phyloP scores from a whole-genome alignment of 177 flowering plant genomes.

The Vitis hybrid region DNA sequence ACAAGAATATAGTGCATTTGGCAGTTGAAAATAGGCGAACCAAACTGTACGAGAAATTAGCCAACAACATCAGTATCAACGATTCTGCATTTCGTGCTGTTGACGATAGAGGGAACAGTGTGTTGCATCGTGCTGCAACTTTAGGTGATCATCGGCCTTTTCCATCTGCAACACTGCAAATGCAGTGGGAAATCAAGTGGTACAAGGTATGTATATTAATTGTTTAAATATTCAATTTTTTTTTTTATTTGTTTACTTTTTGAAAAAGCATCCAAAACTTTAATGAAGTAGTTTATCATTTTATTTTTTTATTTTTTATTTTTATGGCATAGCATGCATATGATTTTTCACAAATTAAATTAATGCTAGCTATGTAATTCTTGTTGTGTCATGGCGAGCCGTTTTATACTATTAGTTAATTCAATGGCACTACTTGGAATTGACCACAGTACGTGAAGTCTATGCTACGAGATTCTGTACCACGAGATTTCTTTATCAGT shows the following conservation, averaged over 20 bases:
- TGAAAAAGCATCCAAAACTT: too few relatives aligned
- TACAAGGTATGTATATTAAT: conserved; percentile 7
- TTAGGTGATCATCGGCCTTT: conserved; percentile 30
- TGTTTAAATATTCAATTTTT: too few relatives aligned
- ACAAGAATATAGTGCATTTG: conserved; percentile 24
- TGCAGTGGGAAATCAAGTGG: conserved; percentile 58
- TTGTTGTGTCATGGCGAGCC: fast-evolving
- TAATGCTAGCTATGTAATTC: too few relatives aligned
- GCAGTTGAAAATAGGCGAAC: conserved; percentile 31
- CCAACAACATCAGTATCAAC: conserved; percentile 3
- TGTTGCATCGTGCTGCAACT: conserved; percentile 35
- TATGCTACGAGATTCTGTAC: conserved; percentile 14
- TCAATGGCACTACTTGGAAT: too few relatives aligned
- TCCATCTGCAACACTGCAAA: conserved; percentile 42
- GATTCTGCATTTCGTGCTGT: conserved; percentile 16
- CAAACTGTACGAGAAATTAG: conserved; percentile 13
- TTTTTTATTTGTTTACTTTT: too few relatives aligned
- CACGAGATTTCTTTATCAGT: conserved; percentile 15
- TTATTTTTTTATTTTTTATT: too few relatives aligned
- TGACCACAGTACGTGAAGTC: conserved; percentile 22
- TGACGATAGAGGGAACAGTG: conserved; percentile 29
- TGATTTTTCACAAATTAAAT: too few relatives aligned
- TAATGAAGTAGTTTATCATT: too few relatives aligned
- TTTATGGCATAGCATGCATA: too few relatives aligned
- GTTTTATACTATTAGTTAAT: too few relatives aligned